Conservation (phyloP, 208 protist genomes). For the Acanthamoeba healyi region DNA sequence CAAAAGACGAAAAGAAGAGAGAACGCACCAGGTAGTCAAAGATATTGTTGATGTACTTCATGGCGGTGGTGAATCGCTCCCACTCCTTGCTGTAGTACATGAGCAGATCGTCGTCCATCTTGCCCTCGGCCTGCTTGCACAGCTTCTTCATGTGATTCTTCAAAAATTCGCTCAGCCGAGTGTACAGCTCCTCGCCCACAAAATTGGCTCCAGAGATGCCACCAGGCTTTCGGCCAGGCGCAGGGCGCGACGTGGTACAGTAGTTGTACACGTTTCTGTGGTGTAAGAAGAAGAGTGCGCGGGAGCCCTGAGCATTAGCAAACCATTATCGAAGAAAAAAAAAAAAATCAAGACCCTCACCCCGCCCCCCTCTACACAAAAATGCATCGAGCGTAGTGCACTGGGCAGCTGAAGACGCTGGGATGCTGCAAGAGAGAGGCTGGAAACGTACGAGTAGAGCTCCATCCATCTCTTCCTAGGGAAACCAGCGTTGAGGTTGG, state of each 20-base stretch:
- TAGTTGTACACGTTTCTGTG: constrained; percentile 86
- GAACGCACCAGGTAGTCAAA: constrained; percentile 82
- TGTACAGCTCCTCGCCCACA: constrained; percentile 86
- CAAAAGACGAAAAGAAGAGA: neutral
- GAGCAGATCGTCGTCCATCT: constrained; percentile 76
- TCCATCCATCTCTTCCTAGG: constrained; percentile 82
- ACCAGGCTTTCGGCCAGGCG: constrained; percentile 23
- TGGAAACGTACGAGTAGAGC: constrained; percentile 84
- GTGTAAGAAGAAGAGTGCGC: neutral
- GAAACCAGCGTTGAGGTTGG: constrained; percentile 80
- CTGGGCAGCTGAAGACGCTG: neutral
- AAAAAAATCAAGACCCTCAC: neutral
- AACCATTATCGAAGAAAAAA: neutral
- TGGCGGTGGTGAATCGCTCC: constrained; percentile 83
- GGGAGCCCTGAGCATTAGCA: no score
- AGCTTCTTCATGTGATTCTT: constrained; percentile 84
- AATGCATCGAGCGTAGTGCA: neutral
- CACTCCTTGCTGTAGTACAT: constrained; percentile 85
- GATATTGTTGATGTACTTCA: constrained; percentile 86
- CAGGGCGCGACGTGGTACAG: constrained; percentile 84
- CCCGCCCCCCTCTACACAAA: neutral
- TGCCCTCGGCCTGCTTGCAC: constrained; percentile 76
- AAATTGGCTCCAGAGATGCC: constrained; percentile 83
- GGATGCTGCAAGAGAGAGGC: neutral
- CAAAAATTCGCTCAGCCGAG: constrained; percentile 79